Evolutionary conservation across 176 grass and related monocot genomes (phyloP).

Genomic region (Bolboschoenus planiculmis): DNA sequence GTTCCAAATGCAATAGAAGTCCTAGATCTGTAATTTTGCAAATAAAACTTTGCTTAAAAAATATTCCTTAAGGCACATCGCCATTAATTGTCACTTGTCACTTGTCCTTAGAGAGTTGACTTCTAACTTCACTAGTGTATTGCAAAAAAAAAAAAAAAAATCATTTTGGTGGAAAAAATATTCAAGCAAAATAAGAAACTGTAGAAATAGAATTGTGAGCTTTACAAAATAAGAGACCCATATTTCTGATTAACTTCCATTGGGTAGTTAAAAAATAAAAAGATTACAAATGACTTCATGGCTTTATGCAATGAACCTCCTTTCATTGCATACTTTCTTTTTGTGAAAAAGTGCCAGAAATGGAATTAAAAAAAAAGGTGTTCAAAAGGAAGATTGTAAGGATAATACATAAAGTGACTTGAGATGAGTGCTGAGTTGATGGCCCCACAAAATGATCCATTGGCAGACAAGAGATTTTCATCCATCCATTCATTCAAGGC

Average conservation of each 20-base stretch:
- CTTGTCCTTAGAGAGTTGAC: not conserved
- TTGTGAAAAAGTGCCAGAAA: not conserved
- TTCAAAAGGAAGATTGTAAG: not conserved
- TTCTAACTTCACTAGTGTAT: not conserved
- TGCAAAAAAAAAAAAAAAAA: not conserved
- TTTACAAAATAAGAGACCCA: too few species aligned
- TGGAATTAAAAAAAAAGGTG: not conserved
- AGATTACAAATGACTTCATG: not conserved
- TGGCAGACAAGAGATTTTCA: constrained; percentile 4
- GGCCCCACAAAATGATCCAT: not conserved
- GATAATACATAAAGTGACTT: constrained; percentile 8
- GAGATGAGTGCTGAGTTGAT: constrained; percentile 8
- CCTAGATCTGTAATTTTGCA: not conserved
- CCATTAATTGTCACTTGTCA: not conserved
- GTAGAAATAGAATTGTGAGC: not conserved
- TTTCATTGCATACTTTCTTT: not conserved
- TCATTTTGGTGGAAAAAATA: not conserved
- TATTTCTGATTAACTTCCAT: not conserved
- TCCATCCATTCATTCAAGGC: not conserved
- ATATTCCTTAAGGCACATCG: not conserved
- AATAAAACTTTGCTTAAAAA: not conserved
- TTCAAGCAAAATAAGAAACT: not conserved
- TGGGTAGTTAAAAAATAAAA: not conserved
- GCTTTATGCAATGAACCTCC: not conserved
- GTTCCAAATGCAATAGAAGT: not conserved